Percentiles rank a stretch among this genome's conserved stretches.
Evolutionary conservation across 2,329 filamentous ascomycete species (phyloP).

Genomic region (Apiospora koreana): DNA sequence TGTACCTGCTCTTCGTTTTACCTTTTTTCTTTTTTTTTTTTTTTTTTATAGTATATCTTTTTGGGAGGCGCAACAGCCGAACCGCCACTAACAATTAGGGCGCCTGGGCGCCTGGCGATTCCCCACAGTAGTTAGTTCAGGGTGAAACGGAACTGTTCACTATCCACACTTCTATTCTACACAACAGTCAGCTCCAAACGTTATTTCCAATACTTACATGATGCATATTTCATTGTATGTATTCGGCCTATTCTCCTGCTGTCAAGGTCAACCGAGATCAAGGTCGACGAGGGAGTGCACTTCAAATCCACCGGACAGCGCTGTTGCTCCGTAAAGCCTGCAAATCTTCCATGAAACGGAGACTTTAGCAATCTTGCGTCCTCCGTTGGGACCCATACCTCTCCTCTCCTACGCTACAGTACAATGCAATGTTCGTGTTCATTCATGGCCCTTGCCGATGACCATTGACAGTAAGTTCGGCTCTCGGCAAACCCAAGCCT

Average conservation of each 20-base stretch:
- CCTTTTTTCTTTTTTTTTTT: too few relatives aligned
- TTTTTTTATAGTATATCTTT: background rate
- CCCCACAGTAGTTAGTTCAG: background rate
- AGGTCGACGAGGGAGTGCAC: background rate
- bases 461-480: background rate
- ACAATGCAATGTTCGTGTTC: background rate
- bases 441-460: background rate
- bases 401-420: background rate
- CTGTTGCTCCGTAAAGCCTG: too few relatives aligned
- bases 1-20: background rate
- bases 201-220: background rate
- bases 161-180: background rate
- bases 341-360: too few relatives aligned
- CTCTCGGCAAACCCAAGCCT: background rate
- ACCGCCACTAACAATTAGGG: background rate
- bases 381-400: background rate
- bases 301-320: background rate
- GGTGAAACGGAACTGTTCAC: background rate
- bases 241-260: too few relatives aligned
- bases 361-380: background rate
- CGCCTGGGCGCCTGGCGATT: background rate
- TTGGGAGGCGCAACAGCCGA: background rate
- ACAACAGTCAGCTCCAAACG: background rate
- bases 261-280: too few relatives aligned
- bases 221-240: too few relatives aligned